These are phyloP conservation scores for Candida railenensis DNA, from an alignment of 805 yeast species.

Conservation along the genomic window DNA sequence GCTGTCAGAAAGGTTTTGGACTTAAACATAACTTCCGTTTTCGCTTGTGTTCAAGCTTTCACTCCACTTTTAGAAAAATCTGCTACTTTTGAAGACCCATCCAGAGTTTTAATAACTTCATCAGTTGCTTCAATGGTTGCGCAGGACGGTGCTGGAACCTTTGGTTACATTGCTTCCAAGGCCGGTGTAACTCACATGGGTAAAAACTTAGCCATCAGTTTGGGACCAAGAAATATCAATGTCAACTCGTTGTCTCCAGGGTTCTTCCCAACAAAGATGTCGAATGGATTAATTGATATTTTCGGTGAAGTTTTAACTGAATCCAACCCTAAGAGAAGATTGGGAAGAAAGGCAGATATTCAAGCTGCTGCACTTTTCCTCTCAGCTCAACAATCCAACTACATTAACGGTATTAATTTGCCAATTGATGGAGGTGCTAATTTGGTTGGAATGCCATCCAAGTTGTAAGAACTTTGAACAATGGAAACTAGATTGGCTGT, in stretches of 20 bases:
- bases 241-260: conserved; percentile 77
- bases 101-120: conserved; percentile 65
- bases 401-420: conserved; percentile 64
- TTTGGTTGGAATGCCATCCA: conserved; percentile 29
- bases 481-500: too few species aligned
- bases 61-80: conserved; percentile 55
- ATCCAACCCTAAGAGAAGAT: conserved; percentile 59
- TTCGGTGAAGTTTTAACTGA: conserved; percentile 47
- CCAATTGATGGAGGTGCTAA: conserved; percentile 73
- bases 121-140: conserved; percentile 58
- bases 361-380: conserved; percentile 56
- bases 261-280: conserved; percentile 74
- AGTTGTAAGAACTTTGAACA: conserved; percentile 4
- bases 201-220: conserved; percentile 58
- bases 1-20: conserved; percentile 64
- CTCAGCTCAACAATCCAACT: conserved; percentile 52
- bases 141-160: conserved; percentile 49
- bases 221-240: conserved; percentile 65
- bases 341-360: conserved; percentile 62
- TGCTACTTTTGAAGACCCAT: conserved; percentile 55
- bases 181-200: conserved; percentile 74
- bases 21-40: conserved; percentile 68
- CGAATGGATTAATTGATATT: conserved; percentile 57
- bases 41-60: conserved; percentile 61
- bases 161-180: conserved; percentile 72